phyloP scores from a whole-genome alignment of 2,329 filamentous ascomycete genomes.

The Fusarium coicis region DNA sequence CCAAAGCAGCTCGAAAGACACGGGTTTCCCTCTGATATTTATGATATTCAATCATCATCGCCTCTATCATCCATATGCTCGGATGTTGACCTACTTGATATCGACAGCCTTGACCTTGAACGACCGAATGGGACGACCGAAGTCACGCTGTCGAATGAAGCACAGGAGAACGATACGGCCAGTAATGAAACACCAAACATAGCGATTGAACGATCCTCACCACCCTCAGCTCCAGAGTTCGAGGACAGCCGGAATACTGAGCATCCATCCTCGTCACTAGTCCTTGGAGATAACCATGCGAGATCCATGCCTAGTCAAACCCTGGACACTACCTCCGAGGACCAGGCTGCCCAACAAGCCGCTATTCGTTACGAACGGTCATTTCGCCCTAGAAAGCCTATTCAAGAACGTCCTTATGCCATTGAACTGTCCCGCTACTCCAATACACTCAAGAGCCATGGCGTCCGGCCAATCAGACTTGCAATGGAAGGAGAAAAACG shows the following conservation, averaged over 20 bases:
- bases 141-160: not conserved
- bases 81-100: constrained; percentile 39
- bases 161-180: not conserved
- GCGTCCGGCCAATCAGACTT: constrained; percentile 63
- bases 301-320: constrained; percentile 30
- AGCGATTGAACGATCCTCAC: constrained; percentile 51
- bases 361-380: constrained; percentile 57
- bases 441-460: constrained; percentile 63
- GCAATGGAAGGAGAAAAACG: constrained; percentile 45
- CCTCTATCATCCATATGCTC: constrained; percentile 50
- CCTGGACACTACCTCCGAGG: constrained; percentile 30
- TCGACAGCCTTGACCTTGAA: constrained; percentile 34
- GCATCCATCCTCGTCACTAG: not conserved
- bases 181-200: constrained; percentile 52
- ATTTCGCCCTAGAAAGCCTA: constrained; percentile 68
- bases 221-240: constrained; percentile 45
- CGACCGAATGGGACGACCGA: not conserved
- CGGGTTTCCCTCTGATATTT: not conserved
- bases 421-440: constrained; percentile 67
- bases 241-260: not conserved
- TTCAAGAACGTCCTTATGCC: constrained; percentile 69
- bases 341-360: constrained; percentile 39
- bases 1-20: constrained; percentile 2
- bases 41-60: constrained; percentile 45
- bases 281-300: not conserved